phyloP scores from a whole-genome alignment of 305 asterid species.

The Rubia peregrina region DNA sequence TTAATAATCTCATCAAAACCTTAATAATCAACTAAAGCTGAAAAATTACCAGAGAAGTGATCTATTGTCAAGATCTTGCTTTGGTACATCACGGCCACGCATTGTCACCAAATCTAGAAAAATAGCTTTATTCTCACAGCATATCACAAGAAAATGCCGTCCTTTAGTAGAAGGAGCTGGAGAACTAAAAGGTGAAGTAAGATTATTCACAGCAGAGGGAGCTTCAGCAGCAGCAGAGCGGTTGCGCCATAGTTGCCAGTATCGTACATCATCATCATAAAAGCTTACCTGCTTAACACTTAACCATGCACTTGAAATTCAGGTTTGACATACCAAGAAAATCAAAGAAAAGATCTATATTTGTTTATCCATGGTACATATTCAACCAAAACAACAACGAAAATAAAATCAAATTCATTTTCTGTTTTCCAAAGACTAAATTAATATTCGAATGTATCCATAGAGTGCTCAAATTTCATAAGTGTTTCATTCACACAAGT shows the following conservation, averaged over 20 bases:
- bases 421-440: neutral
- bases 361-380: neutral
- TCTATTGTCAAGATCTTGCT: constrained; percentile 94
- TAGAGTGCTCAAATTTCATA: neutral
- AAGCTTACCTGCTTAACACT: constrained; percentile 99
- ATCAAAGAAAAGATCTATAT: neutral
- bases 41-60: constrained; percentile 81
- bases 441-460: neutral
- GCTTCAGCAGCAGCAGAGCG: constrained; percentile 96
- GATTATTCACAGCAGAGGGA: constrained; percentile 75
- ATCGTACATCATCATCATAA: constrained; percentile 91
- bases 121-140: constrained; percentile 97
- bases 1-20: neutral
- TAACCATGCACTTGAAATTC: constrained; percentile 39
- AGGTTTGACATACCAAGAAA: constrained; percentile 16
- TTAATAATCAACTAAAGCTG: constrained; percentile 15
- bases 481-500: neutral
- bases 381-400: neutral
- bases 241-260: constrained; percentile 92
- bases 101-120: constrained; percentile 96
- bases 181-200: constrained; percentile 71
- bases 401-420: neutral
- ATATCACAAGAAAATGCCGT: constrained; percentile 94
- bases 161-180: constrained; percentile 97
- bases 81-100: constrained; percentile 99